A percentile compares a stretch with the other conserved stretches of the same genome.
Conservation (phyloP, 169 alveolate species). For the Cryptosporidium canis region DNA sequence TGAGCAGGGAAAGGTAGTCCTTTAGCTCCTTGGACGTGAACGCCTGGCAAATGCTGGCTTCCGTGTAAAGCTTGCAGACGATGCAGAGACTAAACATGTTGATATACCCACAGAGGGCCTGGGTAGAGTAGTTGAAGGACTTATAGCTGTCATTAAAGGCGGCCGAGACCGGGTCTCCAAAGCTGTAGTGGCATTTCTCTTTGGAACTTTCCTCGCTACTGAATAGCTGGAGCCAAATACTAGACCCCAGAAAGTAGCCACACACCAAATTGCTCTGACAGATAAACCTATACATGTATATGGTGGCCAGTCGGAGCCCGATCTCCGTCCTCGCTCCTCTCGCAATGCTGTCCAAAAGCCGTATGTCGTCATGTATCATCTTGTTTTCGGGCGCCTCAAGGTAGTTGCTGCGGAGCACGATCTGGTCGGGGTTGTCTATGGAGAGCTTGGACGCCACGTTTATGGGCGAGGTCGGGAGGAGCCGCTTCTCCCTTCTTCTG, state of each 20-base stretch:
- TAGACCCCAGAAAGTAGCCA: conserved; percentile 25
- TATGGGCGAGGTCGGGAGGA: conserved; percentile 60
- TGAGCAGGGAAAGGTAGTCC: conserved; percentile 21
- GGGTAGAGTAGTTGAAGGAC: conserved; percentile 22
- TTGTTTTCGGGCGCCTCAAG: neutral
- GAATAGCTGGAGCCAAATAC: conserved; percentile 23
- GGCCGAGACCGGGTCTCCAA: neutral
- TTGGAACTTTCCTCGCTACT: neutral
- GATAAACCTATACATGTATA: conserved; percentile 22
- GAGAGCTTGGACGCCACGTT: conserved; percentile 27
- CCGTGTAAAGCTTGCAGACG: conserved; percentile 33
- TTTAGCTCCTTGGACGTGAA: neutral
- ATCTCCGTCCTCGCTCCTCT: neutral
- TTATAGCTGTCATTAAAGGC: conserved; percentile 33
- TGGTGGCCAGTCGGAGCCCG: conserved; percentile 30
- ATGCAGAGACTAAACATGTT: conserved; percentile 37
- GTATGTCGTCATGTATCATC: conserved; percentile 25
- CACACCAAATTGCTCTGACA: conserved; percentile 6
- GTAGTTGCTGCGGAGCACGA: conserved; percentile 9
- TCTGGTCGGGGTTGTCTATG: conserved; percentile 16
- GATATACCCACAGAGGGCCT: conserved; percentile 29
- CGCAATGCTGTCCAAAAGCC: conserved; percentile 7
- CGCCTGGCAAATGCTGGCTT: conserved; percentile 24
- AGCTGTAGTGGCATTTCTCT: neutral
- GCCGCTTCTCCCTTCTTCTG: conserved; percentile 37